Conservation (phyloP, 192 early-diverging fungal genomes). For the Umbelopsis vinacea region DNA sequence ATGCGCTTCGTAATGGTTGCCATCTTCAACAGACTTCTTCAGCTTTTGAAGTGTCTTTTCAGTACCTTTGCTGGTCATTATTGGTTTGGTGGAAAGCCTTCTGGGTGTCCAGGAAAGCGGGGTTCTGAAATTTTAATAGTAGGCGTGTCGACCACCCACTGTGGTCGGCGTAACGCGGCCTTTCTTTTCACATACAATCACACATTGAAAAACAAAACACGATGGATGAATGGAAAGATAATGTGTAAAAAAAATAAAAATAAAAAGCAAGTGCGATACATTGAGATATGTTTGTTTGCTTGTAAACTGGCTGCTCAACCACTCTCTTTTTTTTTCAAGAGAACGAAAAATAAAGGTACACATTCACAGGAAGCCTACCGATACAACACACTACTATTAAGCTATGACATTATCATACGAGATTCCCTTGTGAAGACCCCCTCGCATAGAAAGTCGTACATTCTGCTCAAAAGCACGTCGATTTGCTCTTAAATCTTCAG, state of each 20-base stretch:
- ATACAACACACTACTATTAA: slow-evolving; percentile 24
- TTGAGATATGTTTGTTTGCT: too few species aligned
- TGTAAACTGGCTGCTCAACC: too few species aligned
- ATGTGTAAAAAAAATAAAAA: too few species aligned
- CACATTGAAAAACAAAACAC: too few species aligned
- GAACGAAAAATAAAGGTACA: background rate
- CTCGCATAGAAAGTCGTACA: slow-evolving; percentile 78
- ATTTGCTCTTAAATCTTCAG: slow-evolving; percentile 76
- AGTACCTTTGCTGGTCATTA: slow-evolving; percentile 50
- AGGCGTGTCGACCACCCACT: background rate
- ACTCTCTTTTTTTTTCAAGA: too few species aligned
- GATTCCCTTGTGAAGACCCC: slow-evolving; percentile 69
- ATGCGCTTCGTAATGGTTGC: slow-evolving; percentile 97
- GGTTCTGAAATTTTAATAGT: too few species aligned
- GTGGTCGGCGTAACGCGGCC: too few species aligned
- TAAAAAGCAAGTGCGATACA: too few species aligned
- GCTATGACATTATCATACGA: slow-evolving; percentile 72
- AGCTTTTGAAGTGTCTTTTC: slow-evolving; percentile 72
- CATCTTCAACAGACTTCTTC: slow-evolving; percentile 64
- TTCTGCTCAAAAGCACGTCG: slow-evolving; percentile 72
- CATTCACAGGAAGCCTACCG: background rate
- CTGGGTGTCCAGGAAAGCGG: too few species aligned
- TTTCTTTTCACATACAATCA: too few species aligned
- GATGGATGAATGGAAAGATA: too few species aligned
- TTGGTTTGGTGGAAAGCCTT: slow-evolving; percentile 1